Evolutionary conservation across 1,139 yeast genomes (phyloP).

Genomic region (Hanseniaspora gamundiae): DNA sequence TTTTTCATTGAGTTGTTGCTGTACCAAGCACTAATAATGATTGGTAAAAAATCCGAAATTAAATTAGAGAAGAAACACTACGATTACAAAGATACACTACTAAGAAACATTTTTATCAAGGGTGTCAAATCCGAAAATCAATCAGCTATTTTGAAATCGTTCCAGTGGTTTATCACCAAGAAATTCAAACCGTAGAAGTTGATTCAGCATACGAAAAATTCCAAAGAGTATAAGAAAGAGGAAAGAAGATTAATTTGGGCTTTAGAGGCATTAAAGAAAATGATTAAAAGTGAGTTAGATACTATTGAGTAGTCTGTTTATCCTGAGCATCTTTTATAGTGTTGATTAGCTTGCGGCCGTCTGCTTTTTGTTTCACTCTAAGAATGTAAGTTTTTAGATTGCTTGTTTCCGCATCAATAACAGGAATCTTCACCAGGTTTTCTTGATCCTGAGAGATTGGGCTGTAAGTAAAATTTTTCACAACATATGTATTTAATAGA

Average conservation of each 20-base stretch:
- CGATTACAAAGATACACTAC: slow-evolving; percentile 40
- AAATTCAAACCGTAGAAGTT: slow-evolving; percentile 40
- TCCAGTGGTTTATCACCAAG: slow-evolving; percentile 54
- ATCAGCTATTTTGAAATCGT: slow-evolving; percentile 48
- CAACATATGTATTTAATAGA: slow-evolving; percentile 51
- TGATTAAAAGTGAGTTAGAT: slow-evolving; percentile 13
- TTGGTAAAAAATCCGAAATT: slow-evolving; percentile 55
- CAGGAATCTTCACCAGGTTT: slow-evolving; percentile 42
- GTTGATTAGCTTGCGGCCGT: slow-evolving; percentile 51
- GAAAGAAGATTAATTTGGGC: slow-evolving; percentile 59
- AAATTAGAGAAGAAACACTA: slow-evolving; percentile 32
- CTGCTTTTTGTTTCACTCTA: slow-evolving; percentile 59
- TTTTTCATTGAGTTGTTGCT: slow-evolving; percentile 65
- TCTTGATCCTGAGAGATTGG: slow-evolving; percentile 39
- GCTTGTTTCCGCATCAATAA: slow-evolving; percentile 33
- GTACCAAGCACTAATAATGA: slow-evolving; percentile 50
- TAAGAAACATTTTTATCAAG: slow-evolving; percentile 44
- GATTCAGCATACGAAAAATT: slow-evolving; percentile 30
- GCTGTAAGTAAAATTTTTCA: slow-evolving; percentile 41
- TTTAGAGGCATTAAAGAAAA: slow-evolving; percentile 10
- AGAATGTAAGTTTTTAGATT: slow-evolving; percentile 49
- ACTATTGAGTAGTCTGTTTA: slow-evolving; percentile 5
- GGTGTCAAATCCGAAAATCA: slow-evolving; percentile 45
- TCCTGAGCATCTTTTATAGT: slow-evolving; percentile 37
- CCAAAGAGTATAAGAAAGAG: slow-evolving; percentile 35